Evolutionary conservation across 768 basidiomycete species (phyloP), one percentile per base, ranked within the genome.

Genomic region (Tylopilus sp.): DNA sequence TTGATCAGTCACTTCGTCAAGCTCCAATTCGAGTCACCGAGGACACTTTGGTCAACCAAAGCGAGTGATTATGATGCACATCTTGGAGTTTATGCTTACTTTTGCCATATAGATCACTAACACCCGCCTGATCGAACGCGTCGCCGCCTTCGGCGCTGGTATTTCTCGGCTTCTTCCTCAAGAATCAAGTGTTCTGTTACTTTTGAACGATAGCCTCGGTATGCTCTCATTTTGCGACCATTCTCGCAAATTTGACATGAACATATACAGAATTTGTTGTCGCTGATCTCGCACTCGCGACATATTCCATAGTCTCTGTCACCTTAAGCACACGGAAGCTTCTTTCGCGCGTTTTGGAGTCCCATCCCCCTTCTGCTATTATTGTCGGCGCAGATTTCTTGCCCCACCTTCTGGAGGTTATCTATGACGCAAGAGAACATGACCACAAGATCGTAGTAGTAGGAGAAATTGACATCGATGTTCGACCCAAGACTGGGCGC

Each of bases 191-290:
- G 88, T 88, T 8, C 65, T 93, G n/a, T 68, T 93, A 12, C 71
- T 92, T 22, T 72, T 94, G 36, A 88, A 93, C 56, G 91, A 93
- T 62, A 69, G 85, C 40, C 72, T 93, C 41, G 90, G 91, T 88
- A 57, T 12, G 77, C 44, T 44, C 18, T 20, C 1, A 42, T 25
- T 44, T 50, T 40, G 21, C 41, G n/a, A 10, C 30, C 22, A 2
- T 40, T 20, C 10, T 35, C 26, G 13, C 50, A 21, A 6, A 6
- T 52, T 53, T 21, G 21, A 30, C 41, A 33, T 21, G 26, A 51
- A 36, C 20, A 26, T 23, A 22, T 41, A 26, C 60, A 89, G 91
- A 88, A 70, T 94, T 88, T 65, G 61, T 92, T 61, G 79, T 93
- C 41, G 75, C 81, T 25, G 91, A 93, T 70, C 75, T 94, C 23